Evolutionary conservation across 305 asterid species (phyloP), one percentile per base, ranked within the genome.

Genomic region (Solanum hybrid): DNA sequence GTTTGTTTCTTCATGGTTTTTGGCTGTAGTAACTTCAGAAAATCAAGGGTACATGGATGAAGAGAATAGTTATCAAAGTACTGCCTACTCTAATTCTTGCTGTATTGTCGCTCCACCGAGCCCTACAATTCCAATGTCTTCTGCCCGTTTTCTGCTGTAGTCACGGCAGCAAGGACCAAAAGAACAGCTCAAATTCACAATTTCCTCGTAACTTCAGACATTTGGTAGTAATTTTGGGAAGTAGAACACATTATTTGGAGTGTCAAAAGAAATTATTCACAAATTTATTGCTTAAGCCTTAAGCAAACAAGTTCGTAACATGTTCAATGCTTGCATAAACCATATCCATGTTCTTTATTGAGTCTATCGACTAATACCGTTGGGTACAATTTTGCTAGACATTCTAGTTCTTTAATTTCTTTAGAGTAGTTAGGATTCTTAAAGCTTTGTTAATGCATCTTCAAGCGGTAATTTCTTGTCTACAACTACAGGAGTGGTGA

Each of bases 101-200:
- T 32, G 79, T 89, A 69, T 42, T 84, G 88, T 37, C 89, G 90
- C 14, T 90, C 93, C 45, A 86, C 91, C 77, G 90, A 38, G 40
- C 92, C 94, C 84, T 89, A 82, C 19, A 91, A 78, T 71, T 90
- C 93, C 78, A 91, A 87, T 32, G 93, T 93, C 88, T 86, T 88
- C 56, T 91, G 91, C 91, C 9, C 40, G 27, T 88, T 92, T 88
- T 92, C 94, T 34, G 91, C 94, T 11, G 90, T 89, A 17, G 93
- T 89, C 82, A 92, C 93, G 88, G 75, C 89, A 22, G 76, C 7
- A 78, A 27, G 35, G 56, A 78, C 22, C 13, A 85, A 13, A 32
- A 86, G 6, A 64, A 35, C 78, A 66, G 12, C 34, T 17, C 56
- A 64, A 27, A 85, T 45, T 56, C 45, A 85, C 42, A 76, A 17